Conservation (phyloP, 2,329 filamentous ascomycete species). For the Cyanodermella asteris region DNA sequence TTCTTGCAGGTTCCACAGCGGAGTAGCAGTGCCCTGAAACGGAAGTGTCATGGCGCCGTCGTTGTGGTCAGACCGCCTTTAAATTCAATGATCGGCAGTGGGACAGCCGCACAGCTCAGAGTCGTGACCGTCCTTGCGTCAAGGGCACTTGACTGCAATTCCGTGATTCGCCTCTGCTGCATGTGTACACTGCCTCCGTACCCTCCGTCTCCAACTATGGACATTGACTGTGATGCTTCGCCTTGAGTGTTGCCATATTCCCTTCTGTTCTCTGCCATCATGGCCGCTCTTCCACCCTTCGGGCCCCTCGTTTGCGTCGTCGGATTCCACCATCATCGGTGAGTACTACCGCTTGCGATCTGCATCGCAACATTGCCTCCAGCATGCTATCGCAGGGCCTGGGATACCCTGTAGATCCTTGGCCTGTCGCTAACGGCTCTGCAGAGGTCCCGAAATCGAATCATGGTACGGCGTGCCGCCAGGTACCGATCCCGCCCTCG, state of each 20-base stretch:
- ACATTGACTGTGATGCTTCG: background rate
- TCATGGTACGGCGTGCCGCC: conserved; percentile 64
- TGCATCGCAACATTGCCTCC: conserved; percentile 4
- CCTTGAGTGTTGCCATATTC: background rate
- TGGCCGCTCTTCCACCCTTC: conserved; percentile 12
- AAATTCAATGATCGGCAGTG: no score
- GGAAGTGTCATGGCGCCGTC: no score
- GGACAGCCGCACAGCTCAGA: no score
- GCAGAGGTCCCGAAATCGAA: conserved; percentile 75
- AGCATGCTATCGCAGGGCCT: no score
- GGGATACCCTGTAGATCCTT: no score
- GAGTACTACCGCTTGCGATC: conserved; percentile 3
- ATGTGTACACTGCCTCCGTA: no score
- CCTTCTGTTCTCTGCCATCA: conserved; percentile 1
- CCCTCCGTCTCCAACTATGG: background rate
- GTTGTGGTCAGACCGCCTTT: no score
- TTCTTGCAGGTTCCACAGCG: no score
- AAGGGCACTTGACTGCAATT: no score
- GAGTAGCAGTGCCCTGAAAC: no score
- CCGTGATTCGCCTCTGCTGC: no score
- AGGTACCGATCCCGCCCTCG: conserved; percentile 52
- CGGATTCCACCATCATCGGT: conserved; percentile 30
- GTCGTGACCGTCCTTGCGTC: no score
- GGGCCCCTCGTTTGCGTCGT: conserved; percentile 28
- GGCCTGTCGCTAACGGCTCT: conserved; percentile 5